These are phyloP conservation scores for Aspergillus hancockii DNA, from an alignment of 495 filamentous ascomycete genomes.

Conservation along the genomic window DNA sequence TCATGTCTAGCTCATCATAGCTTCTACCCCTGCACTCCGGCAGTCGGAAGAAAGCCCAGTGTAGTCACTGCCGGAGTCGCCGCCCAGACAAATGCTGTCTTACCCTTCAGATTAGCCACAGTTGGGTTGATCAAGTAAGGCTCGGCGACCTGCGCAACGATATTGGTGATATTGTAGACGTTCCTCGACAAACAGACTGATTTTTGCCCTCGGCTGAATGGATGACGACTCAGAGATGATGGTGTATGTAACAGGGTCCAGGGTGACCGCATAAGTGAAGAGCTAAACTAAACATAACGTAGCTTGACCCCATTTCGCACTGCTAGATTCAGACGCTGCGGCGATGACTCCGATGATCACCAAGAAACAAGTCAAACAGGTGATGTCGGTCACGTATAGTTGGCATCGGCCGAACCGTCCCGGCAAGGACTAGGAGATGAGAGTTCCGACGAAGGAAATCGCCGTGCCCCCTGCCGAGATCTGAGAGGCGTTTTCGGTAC, in stretches of 20 bases:
- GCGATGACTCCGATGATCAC: conserved; percentile 67
- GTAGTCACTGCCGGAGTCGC: conserved; percentile 63
- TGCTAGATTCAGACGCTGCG: conserved; percentile 46
- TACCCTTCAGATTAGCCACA: conserved; percentile 66
- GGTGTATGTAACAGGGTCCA: conserved; percentile 72
- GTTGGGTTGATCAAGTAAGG: conserved; percentile 70
- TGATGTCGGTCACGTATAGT: conserved; percentile 66
- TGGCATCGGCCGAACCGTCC: conserved; percentile 60
- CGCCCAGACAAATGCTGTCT: conserved; percentile 71
- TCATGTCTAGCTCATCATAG: conserved; percentile 67
- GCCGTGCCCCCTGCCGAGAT: conserved; percentile 51
- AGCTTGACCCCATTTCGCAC: conserved; percentile 39
- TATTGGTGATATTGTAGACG: conserved; percentile 64
- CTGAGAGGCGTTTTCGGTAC: conserved; percentile 52
- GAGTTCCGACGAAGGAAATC: conserved; percentile 60
- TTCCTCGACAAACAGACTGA: conserved; percentile 64
- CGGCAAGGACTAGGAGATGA: conserved; percentile 55
- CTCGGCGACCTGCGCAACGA: conserved; percentile 63
- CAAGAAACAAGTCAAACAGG: conserved; percentile 55
- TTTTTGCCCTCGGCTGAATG: conserved; percentile 64
- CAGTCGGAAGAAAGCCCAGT: conserved; percentile 66
- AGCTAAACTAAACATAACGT: conserved; percentile 67
- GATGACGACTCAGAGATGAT: conserved; percentile 72
- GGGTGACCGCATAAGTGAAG: conserved; percentile 65
- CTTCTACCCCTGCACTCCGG: conserved; percentile 66